phyloP scores from a whole-genome alignment of 1,284 basidiomycete species.

The Puccinia hordei region DNA sequence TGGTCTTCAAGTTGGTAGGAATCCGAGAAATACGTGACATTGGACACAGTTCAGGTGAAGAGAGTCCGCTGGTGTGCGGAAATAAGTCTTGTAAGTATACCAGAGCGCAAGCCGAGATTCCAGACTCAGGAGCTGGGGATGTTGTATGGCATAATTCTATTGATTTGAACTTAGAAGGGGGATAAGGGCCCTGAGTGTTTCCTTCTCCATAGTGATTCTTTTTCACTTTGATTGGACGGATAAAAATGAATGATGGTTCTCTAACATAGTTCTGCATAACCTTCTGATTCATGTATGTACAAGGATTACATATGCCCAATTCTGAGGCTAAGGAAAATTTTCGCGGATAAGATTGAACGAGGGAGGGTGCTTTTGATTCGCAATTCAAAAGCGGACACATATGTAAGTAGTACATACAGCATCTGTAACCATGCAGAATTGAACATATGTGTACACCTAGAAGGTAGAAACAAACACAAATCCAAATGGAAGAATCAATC shows the following conservation, averaged over 20 bases:
- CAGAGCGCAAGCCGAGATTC: constrained; percentile 11
- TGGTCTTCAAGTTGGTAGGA: neutral
- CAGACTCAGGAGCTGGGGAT: constrained; percentile 18
- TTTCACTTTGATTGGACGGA: neutral
- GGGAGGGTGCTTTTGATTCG: neutral
- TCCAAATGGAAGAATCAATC: neutral
- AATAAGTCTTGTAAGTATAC: neutral
- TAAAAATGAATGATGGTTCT: neutral
- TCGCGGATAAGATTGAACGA: neutral
- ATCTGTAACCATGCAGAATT: no score
- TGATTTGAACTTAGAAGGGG: constrained; percentile 20
- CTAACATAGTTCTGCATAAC: neutral
- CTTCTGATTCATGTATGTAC: neutral
- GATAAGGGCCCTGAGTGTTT: constrained; percentile 7
- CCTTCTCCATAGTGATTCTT: neutral
- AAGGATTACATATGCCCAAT: neutral
- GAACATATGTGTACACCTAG: neutral
- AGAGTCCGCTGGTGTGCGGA: no score
- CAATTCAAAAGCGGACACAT: neutral
- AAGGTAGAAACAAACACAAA: neutral
- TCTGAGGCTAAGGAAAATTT: neutral
- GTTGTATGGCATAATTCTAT: constrained; percentile 18
- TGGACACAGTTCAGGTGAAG: no score
- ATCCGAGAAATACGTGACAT: constrained; percentile 1
- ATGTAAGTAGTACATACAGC: neutral